These are phyloP conservation scores for Areca catechu DNA, from an alignment of 176 grass and related monocot species.

Conservation along the genomic window DNA sequence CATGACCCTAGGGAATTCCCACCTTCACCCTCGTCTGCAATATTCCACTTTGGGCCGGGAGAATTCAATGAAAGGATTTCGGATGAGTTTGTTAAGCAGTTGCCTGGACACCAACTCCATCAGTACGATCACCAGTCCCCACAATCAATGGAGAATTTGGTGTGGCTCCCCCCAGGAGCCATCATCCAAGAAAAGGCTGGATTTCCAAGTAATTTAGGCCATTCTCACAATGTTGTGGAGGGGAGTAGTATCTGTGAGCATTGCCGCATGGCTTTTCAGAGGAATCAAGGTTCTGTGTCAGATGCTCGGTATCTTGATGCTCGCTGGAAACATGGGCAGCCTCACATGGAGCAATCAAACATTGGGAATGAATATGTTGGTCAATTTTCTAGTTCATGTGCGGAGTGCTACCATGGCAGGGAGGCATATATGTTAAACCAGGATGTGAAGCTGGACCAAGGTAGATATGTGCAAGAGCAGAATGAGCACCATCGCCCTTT, in stretches of 20 bases:
- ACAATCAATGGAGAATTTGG: slow-evolving; percentile 36
- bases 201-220: slow-evolving; percentile 51
- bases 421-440: slow-evolving; percentile 45
- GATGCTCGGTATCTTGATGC: slow-evolving; percentile 47
- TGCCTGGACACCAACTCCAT: slow-evolving; percentile 27
- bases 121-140: slow-evolving; percentile 52
- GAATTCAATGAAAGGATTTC: slow-evolving; percentile 53
- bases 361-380: slow-evolving; percentile 36
- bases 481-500: slow-evolving; percentile 39
- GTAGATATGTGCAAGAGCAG: slow-evolving; percentile 49
- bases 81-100: slow-evolving; percentile 41
- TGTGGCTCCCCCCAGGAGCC: slow-evolving; percentile 67
- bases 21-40: slow-evolving; percentile 53
- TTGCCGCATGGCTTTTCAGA: slow-evolving; percentile 50
- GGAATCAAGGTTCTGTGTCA: slow-evolving; percentile 24
- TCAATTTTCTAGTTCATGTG: slow-evolving; percentile 39
- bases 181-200: slow-evolving; percentile 53
- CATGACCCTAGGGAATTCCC: slow-evolving; percentile 62
- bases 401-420: slow-evolving; percentile 39
- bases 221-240: slow-evolving; percentile 29
- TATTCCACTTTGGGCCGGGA: slow-evolving; percentile 48
- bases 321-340: slow-evolving; percentile 42
- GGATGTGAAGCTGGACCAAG: slow-evolving; percentile 51
- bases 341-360: slow-evolving; percentile 40
- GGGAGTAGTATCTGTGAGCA: slow-evolving; percentile 44